Base-by-base conservation (phyloP, 108 stramenopile species). In the Seminavis robusta region DNA sequence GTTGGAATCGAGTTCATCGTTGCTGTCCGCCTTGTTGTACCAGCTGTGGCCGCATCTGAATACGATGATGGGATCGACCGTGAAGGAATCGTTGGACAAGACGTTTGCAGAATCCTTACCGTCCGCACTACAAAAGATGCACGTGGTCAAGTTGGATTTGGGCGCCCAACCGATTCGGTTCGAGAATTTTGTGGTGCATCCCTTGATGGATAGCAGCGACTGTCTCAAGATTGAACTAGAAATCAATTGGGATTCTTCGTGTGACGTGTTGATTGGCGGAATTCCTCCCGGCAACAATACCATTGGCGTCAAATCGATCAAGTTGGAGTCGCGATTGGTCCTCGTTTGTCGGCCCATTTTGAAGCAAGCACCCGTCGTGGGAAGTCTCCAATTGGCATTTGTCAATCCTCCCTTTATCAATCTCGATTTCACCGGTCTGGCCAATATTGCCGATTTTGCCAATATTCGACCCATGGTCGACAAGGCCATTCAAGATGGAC, bases 141-240 rank as follows among this genome's bases (percentile, higher is more conserved):
- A 65, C n/a, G 78, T 88, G 43, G 65, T 71, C 33, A 81, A 81
- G 33, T 41, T 83, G 9, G 86, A 88, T 69, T 53, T 88, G 41
- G 86, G 86, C 19, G 15, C 70, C 29, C 68, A 77, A 11, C 85
- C 85, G 9, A 65, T 86, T 11, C 39, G 47, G 30, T 51, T 79
- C n/a, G 77, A 76, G 36, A 77, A 80, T 30, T 77, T 88, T 55
- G 36, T 73, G 4, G 73, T 88, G 5, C 80, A 73, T 21, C 50
- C 61, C 24, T 24, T 78, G 37, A 36, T 62, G 21, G 38, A 49
- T 52, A 70, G 54, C n/a, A 39, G 49, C 3, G 31, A 56, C 9
- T 37, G 33, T 0, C 38, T 76, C 2, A n/a, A n/a, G n/a, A n/a
- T n/a, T n/a, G 79, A 83, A 57, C 27, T 83, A 43, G 86, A 88